Evolutionary conservation across 2,329 filamentous ascomycete species (phyloP), one percentile per base, ranked within the genome.

Genomic region (Colletotrichum sp.): DNA sequence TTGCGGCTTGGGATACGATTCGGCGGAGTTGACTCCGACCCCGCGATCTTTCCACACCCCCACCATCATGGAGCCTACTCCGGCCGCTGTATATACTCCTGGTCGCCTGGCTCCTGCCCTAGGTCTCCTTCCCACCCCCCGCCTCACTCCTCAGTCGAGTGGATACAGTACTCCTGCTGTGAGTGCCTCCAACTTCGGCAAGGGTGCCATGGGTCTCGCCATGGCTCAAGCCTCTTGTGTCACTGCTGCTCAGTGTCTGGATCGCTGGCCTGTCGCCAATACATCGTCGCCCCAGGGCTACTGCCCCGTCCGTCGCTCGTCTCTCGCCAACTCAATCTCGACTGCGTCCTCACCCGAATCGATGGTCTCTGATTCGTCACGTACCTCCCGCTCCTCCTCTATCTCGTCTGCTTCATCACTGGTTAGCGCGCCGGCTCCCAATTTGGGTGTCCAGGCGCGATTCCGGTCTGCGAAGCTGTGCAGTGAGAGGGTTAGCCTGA

Each of bases 271-370:
- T 59, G 80, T 80, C 27, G 82, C 84, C 16, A 83, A 84, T 71
- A 85, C 84, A 6, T 87, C 88, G 6, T 91, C 91, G 24, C 90
- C 90, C 31, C 85, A 87, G 78, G 84, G 83, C 76, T 87, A 87
- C 77, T 79, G 84, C 65, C 84, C 85, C 3, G 83, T 85, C 47
- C 90, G 91, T 74, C 90, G 90, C 75, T 91, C 90, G 16, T 92
- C 91, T 18, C 87, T 92, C 74, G 90, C 90, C 80, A 91, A 88
- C 79, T 91, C 91, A 21, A 84, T 91, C 77, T 93, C 91, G 31
- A 90, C 89, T 34, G 88, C 89, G 38, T 93, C 91, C 73, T 93
- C 91, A 33, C 91, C 91, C 75, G 91, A 93, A 79, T 93, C 91
- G 69, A 92, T 93, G 90, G 83, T 93, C 59, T 92, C 91, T 73